A percentile compares a stretch with the other conserved stretches of the same genome.
Evolutionary conservation across 2,329 filamentous ascomycete species (phyloP).

Genomic region (Pseudogymnoascus sp.): DNA sequence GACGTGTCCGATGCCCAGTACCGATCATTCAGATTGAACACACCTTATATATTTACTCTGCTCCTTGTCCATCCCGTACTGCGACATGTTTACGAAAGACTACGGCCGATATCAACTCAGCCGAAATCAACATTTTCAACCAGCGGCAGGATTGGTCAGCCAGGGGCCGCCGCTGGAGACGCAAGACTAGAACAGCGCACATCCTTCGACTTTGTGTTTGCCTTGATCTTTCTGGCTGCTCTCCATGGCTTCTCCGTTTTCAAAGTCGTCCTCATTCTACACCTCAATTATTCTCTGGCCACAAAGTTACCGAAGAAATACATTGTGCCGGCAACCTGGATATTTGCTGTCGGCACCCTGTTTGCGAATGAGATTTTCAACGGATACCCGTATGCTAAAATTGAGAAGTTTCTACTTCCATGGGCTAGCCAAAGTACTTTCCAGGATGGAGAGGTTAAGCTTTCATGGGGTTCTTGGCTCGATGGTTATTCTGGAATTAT

Average conservation of each 20-base stretch:
- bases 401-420: conserved; percentile 46
- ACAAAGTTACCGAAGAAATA: conserved; percentile 61
- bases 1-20: conserved; percentile 91
- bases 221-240: conserved; percentile 65
- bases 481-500: conserved; percentile 79
- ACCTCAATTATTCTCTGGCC: conserved; percentile 71
- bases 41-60: conserved; percentile 70
- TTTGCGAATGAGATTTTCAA: conserved; percentile 81
- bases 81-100: conserved; percentile 59
- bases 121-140: background rate
- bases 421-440: background rate
- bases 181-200: conserved; percentile 59
- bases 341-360: conserved; percentile 75
- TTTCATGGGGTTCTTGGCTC: conserved; percentile 56
- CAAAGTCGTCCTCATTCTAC: conserved; percentile 76
- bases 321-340: conserved; percentile 72
- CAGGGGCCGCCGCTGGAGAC: conserved; percentile 35
- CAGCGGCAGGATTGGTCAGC: conserved; percentile 10
- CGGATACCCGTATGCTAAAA: conserved; percentile 64
- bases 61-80: conserved; percentile 72
- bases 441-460: conserved; percentile 12
- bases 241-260: conserved; percentile 79
- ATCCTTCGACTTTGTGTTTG: conserved; percentile 77
- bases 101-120: conserved; percentile 18
- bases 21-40: conserved; percentile 70